These are phyloP conservation scores for Lentinula detonsa DNA, from an alignment of 768 basidiomycete species.

Conservation along the genomic window DNA sequence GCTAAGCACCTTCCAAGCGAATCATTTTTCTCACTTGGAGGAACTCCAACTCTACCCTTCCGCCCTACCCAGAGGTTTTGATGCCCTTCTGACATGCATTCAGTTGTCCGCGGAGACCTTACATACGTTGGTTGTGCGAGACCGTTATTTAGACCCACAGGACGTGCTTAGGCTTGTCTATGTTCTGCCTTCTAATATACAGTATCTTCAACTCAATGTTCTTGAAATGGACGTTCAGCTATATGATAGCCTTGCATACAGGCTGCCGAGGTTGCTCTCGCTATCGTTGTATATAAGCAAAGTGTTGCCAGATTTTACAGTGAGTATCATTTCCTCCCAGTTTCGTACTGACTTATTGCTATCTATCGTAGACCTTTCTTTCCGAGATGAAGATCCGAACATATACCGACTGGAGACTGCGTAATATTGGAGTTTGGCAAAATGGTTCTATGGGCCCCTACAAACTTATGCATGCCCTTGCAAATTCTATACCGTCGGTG, in stretches of 20 bases:
- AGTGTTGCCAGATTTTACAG: conserved; percentile 15
- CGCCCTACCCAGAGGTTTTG: conserved; percentile 23
- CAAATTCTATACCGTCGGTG: not conserved
- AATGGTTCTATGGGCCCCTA: not conserved
- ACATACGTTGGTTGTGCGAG: conserved; percentile 28
- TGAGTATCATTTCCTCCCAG: not conserved
- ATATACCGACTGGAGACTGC: not conserved
- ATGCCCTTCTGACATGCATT: conserved; percentile 25
- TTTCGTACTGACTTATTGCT: not conserved
- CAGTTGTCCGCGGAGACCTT: conserved; percentile 25
- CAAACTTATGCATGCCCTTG: not conserved
- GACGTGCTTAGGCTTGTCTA: conserved; percentile 23
- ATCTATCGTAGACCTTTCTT: not conserved
- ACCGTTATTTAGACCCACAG: conserved; percentile 29
- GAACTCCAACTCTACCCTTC: conserved; percentile 38
- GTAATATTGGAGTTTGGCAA: conserved; percentile 3
- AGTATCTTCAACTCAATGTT: conserved; percentile 27
- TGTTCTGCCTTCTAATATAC: conserved; percentile 21
- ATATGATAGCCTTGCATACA: conserved; percentile 26
- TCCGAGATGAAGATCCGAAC: not conserved
- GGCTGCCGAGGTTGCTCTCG: conserved; percentile 23
- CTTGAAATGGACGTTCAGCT: conserved; percentile 23
- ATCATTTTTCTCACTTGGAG: conserved; percentile 15
- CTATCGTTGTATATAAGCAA: conserved; percentile 24
- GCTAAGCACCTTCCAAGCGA: conserved; percentile 14